Base-by-base conservation (phyloP, 495 filamentous ascomycete genomes). In the Aspergillus bertholletiae region DNA sequence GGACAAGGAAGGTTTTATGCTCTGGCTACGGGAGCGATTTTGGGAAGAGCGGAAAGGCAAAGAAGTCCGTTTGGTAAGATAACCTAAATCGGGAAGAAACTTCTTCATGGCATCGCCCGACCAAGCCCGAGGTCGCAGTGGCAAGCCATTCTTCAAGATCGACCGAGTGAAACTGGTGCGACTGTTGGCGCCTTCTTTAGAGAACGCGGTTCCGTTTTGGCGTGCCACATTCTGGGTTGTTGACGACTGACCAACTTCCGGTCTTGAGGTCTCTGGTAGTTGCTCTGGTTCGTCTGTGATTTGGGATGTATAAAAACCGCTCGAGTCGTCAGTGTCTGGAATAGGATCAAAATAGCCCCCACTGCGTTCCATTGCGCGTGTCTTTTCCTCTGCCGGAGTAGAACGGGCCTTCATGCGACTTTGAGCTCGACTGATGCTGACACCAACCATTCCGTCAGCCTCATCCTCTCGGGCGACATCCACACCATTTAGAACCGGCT, bases 341-440 rank as follows among this genome's bases (percentile, higher is more conserved):
- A 63, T 68, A 27, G 56, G 62, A 4, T 78, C 78, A 52, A 89
- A 86, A 41, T 80, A 83, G 0, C 68, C 80, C 13, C 80, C 74
- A 20, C 78, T 51, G 18, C 72, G 62, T 46, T 88, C 84, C 73
- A 96, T 73, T 0, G 82, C 83, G 0, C 84, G 83, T 28, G 72
- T 82, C 72, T 89, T 93, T 64, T 95, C 90, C 34, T 84, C 82
- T 9, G 86, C 83, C 2, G 90, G 85, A 0, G 88, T 93, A 41
- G 76, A 77, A 13, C 88, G 81, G 18, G 85, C 83, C 27, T 84
- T 85, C 54, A 96, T 76, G 39, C 86, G 80, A 46, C 83, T 88
- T 37, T 93, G 91, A 15, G 77, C 72, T 15, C 79, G 80, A 59
- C 88, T 83, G 52, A 96, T 88, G 56, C 89, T 88, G 48, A 92